Base-by-base conservation (phyloP, 2,329 filamentous ascomycete genomes). In the Aspergillus piperis region DNA sequence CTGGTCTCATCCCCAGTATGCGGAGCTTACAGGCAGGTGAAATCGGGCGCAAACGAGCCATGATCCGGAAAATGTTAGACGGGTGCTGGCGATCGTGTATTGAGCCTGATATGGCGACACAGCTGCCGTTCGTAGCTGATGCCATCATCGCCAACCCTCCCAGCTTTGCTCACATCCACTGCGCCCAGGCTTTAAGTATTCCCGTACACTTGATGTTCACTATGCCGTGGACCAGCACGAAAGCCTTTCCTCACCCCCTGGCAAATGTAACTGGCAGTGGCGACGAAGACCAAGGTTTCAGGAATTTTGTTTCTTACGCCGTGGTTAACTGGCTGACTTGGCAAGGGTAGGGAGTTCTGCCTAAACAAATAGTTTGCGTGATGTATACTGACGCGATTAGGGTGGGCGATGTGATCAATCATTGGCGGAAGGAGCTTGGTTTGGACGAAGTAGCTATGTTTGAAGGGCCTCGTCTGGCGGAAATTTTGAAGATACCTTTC, bases 81-180 rank as follows among this genome's bases (percentile, higher is more conserved):
- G 90, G 90, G 0, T 92, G 89, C 68, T 95, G 91, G 91, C 81
- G 88, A 67, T 59, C 59, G 6, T 95, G 90, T 71, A 87, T 91
- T 64, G 88, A 93, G 75, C 50, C 50, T 17, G 19, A 19, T 13
- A 82, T 87, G 6, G 89, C 88, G 3, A 81, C 91, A 15, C 32
- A 50, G 48, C 41, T 58, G 42, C 73, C 73, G 1, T 76, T 76
- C 59, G 66, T 75, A 11, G 74, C 74, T 8, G 71, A 76, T 58
- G 73, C 72, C 8, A 76, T 76, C 55, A 76, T 76, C 21, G 73
- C 73, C 21, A 76, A 76, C 60, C 74, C 74, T n/a, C 73, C 73
- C 1, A 72, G 66, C n/a, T 73, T 76, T 59, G 74, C 73, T 2
- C 73, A 76, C 62, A 66, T 73, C 30, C 74, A 76, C 57, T 75